These are phyloP conservation scores for Trypanosoma congolense DNA, from an alignment of 208 protist species.

Conservation along the genomic window DNA sequence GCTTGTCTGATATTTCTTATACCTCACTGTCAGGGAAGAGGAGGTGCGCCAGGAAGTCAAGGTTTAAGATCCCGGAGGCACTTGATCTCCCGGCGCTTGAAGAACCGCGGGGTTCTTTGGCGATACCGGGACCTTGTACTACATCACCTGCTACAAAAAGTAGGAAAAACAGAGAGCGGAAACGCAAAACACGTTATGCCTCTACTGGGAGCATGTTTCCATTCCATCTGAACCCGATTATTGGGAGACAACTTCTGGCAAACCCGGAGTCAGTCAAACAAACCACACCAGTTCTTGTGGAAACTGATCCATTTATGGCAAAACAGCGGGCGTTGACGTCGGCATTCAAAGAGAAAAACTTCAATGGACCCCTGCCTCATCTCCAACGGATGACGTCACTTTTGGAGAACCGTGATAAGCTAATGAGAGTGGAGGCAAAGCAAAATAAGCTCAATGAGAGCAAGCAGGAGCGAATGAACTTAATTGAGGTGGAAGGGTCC, in stretches of 20 bases:
- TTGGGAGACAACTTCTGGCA: conserved; percentile 19
- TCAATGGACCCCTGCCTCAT: conserved; percentile 5
- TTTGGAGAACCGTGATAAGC: conserved; percentile 19
- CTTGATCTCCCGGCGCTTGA: not conserved
- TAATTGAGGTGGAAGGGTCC: conserved; percentile 5
- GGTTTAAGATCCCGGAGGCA: not conserved
- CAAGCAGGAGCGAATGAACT: conserved; percentile 15
- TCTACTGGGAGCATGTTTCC: conserved; percentile 13
- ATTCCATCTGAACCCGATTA: conserved; percentile 21
- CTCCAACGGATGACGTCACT: conserved; percentile 9
- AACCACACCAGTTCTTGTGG: not conserved
- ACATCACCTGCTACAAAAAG: not conserved
- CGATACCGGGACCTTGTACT: not conserved
- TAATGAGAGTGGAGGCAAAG: conserved; percentile 13
- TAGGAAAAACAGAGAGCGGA: not conserved
- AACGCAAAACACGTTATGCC: conserved; percentile 6
- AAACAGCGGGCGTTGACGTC: conserved; percentile 17
- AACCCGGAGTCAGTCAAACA: conserved; percentile 5
- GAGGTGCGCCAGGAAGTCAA: not conserved
- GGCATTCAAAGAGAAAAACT: not conserved
- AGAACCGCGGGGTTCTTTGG: not conserved
- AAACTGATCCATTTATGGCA: conserved; percentile 14
- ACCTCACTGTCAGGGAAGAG: conserved; percentile 25
- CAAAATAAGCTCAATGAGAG: conserved; percentile 14
- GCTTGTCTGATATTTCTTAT: conserved; percentile 84